These are phyloP conservation scores for Arachis hypogaea DNA, from an alignment of 306 rosid genomes.

Conservation along the genomic window DNA sequence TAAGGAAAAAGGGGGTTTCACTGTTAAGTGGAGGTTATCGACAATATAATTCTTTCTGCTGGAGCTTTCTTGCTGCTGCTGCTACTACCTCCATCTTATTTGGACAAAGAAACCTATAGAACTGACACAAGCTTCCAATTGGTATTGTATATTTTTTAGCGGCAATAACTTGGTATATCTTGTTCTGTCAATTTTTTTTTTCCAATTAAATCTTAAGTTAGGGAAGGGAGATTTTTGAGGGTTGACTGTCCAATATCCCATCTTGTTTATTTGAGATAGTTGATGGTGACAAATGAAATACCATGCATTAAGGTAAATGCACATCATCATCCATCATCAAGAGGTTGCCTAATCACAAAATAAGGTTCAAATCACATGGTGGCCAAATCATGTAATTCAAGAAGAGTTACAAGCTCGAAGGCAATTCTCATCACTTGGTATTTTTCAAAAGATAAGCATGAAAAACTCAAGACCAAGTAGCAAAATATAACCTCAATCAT, in stretches of 20 bases:
- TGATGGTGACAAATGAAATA: constrained; percentile 40
- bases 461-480: too few relatives aligned
- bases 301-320: too few relatives aligned
- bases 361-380: too few relatives aligned
- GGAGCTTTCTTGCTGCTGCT: constrained; percentile 63
- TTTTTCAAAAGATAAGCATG: too few relatives aligned
- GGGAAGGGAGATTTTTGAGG: constrained; percentile 52
- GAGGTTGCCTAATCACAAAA: too few relatives aligned
- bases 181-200: constrained; percentile 50
- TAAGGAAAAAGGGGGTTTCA: constrained; percentile 55
- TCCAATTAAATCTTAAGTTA: constrained; percentile 42
- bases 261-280: constrained; percentile 38
- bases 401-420: too few relatives aligned
- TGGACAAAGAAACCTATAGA: constrained; percentile 63
- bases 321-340: too few relatives aligned
- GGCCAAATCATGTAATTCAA: too few relatives aligned
- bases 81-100: constrained; percentile 53
- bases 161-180: constrained; percentile 70
- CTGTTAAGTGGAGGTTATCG: constrained; percentile 63
- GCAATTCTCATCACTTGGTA: too few relatives aligned
- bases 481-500: too few relatives aligned
- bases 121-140: constrained; percentile 52
- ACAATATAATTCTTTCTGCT: constrained; percentile 82
- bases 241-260: constrained; percentile 25
- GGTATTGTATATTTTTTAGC: constrained; percentile 82